Percentiles rank a stretch among this genome's conserved stretches.
These are phyloP conservation scores for Luzula sylvatica DNA, from an alignment of 176 grass and related monocot genomes.

Conservation along the genomic window DNA sequence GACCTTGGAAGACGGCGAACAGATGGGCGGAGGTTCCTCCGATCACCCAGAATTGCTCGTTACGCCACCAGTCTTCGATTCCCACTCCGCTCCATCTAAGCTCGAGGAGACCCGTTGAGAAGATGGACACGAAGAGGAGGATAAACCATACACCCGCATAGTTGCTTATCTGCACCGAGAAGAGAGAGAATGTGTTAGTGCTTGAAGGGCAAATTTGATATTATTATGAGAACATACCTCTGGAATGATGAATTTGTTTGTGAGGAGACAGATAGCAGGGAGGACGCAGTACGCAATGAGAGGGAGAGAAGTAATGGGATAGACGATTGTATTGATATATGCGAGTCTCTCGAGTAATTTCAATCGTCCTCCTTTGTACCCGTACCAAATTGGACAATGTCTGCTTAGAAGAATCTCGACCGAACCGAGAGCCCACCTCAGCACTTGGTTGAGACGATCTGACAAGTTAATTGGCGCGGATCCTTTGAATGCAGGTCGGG, in stretches of 20 bases:
- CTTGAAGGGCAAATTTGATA: not conserved
- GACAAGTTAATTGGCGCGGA: constrained; percentile 87
- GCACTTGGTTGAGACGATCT: constrained; percentile 81
- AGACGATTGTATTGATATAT: constrained; percentile 85
- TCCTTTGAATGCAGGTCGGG: constrained; percentile 62
- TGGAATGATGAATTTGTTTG: constrained; percentile 84
- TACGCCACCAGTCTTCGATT: constrained; percentile 81
- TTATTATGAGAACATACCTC: constrained; percentile 36
- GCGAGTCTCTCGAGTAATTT: constrained; percentile 80
- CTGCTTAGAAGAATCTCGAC: constrained; percentile 78
- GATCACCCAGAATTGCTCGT: constrained; percentile 87
- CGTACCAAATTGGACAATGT: constrained; percentile 95
- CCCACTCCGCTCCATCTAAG: constrained; percentile 60
- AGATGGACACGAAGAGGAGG: constrained; percentile 58
- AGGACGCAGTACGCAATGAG: constrained; percentile 71
- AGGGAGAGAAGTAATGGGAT: constrained; percentile 79
- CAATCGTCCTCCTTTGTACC: constrained; percentile 53
- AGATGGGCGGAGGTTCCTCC: constrained; percentile 74
- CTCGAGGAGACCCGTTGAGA: constrained; percentile 65
- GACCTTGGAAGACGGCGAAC: constrained; percentile 73
- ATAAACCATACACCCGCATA: constrained; percentile 65
- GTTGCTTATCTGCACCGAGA: constrained; percentile 62
- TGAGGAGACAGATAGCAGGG: constrained; percentile 85
- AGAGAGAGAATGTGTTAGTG: constrained; percentile 5
- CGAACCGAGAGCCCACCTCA: constrained; percentile 87